A percentile compares a stretch with the other conserved stretches of the same genome.
phyloP scores from a whole-genome alignment of 371 early-diverging fungal genomes.

The Mucor sp. region DNA sequence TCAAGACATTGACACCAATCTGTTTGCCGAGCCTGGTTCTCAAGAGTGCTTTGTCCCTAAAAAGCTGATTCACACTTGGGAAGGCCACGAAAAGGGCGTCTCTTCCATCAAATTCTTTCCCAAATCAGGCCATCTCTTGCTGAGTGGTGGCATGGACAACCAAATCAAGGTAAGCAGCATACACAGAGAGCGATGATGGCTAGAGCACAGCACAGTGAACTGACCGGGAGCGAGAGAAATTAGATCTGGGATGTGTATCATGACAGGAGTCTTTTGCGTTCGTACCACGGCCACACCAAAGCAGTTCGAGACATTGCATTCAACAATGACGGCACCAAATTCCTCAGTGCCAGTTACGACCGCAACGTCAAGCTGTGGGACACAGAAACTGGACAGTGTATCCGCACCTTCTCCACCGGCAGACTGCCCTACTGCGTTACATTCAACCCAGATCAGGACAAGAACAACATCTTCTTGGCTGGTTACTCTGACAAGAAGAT shows the following conservation, averaged over 20 bases:
- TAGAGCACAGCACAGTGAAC: no score
- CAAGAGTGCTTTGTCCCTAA: constrained; percentile 90
- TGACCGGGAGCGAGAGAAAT: neutral
- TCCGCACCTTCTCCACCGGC: constrained; percentile 74
- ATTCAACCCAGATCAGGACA: constrained; percentile 88
- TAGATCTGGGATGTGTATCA: constrained; percentile 94
- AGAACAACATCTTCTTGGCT: constrained; percentile 84
- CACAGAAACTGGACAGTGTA: constrained; percentile 92
- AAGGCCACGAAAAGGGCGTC: constrained; percentile 92
- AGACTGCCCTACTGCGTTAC: constrained; percentile 87
- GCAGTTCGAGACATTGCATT: constrained; percentile 93
- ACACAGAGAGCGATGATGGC: neutral
- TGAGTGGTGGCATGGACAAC: constrained; percentile 92
- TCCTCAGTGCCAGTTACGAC: constrained; percentile 92
- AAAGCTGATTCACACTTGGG: constrained; percentile 86
- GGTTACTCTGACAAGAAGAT: constrained; percentile 95
- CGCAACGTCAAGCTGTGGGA: constrained; percentile 95
- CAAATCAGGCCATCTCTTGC: constrained; percentile 85
- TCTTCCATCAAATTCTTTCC: constrained; percentile 92
- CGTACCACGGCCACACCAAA: constrained; percentile 91
- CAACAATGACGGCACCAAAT: constrained; percentile 80
- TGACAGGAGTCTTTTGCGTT: constrained; percentile 81
- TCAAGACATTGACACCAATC: constrained; percentile 77
- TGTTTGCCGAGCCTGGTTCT: constrained; percentile 73
- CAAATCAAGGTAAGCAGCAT: constrained; percentile 73